Base-by-base conservation (phyloP, 139 green algal genomes). In the Mychonastes homosphaera region DNA sequence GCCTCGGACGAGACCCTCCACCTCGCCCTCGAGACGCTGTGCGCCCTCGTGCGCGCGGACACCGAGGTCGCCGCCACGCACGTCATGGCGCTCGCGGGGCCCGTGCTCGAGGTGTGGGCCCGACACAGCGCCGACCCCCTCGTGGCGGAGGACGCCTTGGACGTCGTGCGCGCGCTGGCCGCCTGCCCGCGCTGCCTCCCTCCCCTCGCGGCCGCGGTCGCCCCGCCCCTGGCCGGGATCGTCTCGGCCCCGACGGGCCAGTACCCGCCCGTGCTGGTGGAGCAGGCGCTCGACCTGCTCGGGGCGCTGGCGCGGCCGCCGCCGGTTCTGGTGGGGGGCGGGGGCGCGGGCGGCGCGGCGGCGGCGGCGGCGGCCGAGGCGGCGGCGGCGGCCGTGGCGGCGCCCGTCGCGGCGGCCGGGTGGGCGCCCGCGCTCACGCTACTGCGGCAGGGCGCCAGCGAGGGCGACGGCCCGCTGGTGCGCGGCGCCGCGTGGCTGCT, bases 21-120 rank as follows among this genome's bases (percentile, higher is more conserved):
- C 50, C 48, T 94, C 39, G 80, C 85, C 46, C 65, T 95, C 59
- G 86, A 91, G 63, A 78, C 72, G 23, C 54, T 90, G 19, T 50
- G 59, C 0, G 59, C 53, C 18, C 64, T 84, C 30, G 46, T 84
- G 3, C 47, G 63, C 21, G 69, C 48, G 2, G 62, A 72, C 34
- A 16, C 50, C 0, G 51, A 44, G 40, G 61, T 24, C 33, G 67
- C 38, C 2, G 62, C 41, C 15, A 62, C 58, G 30, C 44, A 66
- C 16, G 64, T 60, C 2, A 52, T 55, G 59, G 45, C 32, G 35
- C 39, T 67, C 6, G 56, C 40, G 28, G 16, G 53, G 39, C 60
- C 56, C 36, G 63, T 72, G 19, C 34, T 53, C 34, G 56, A 64
- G 68, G 62, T 71, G 40, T 91, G 84, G 84, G 55, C 71, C 2